Base-by-base conservation (phyloP, 169 alveolate species). In the Plasmodium reichenowi region DNA sequence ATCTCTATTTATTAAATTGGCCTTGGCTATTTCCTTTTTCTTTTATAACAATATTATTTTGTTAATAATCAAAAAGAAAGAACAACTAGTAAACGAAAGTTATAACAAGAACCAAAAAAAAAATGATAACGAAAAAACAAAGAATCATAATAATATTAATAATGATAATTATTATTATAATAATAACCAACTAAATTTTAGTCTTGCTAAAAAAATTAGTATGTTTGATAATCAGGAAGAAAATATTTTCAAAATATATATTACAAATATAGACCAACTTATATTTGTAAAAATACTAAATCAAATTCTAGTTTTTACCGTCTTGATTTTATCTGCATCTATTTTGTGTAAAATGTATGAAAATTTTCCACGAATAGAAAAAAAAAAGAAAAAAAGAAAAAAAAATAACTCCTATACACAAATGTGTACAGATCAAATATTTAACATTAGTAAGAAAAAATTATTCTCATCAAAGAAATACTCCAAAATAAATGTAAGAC, bases 11-110 rank as follows among this genome's bases (percentile, higher is more conserved):
- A 59, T 83, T 29, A 83, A 68, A 62, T 38, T 83, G 5, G 52
- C 91, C 29, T 7, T 83, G 8, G n/a, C 73, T 47, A 29, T 83
- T 2, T 83, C 85, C 58, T 83, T 68, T 63, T 83, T 83, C 45
- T 83, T 83, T 83, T 83, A 83, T 72, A 70, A 83, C 12, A 83
- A 83, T 29, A 83, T 83, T 26, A 68, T 68, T 68, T 45, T 83
- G 52, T 32, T 68, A 48, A 56, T 83, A 52, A 72, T 68, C 26
- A 83, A 68, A 83, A 52, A 26, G 29, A 70, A 68, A 62, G 91
- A 83, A 22, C 26, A 38, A 38, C 22, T 48, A 24, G 62, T 76
- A 76, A 76, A 76, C 15, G 24, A 76, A 64, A 64, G 43, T 64
- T 45, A 32, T 50, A 6, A 5, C 32, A 56, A 17, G 24, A 68